phyloP scores from a whole-genome alignment of 1,139 yeast species.

The Pichia sp. region DNA sequence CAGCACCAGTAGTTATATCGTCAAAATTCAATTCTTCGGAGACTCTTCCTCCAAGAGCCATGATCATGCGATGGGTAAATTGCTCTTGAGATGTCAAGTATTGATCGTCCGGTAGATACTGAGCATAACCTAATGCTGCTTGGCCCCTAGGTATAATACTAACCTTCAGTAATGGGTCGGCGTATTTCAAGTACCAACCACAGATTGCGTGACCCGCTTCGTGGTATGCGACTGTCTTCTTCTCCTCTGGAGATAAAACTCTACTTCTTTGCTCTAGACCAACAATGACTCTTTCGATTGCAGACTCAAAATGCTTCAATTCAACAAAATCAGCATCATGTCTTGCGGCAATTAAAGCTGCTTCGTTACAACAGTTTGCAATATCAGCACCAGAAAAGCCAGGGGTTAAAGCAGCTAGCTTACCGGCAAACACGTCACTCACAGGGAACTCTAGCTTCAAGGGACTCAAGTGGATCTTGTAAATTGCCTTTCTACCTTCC shows the following conservation, averaged over 20 bases:
- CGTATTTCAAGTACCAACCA: conserved; percentile 88
- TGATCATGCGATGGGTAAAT: conserved; percentile 67
- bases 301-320: conserved; percentile 65
- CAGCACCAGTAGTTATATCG: conserved; percentile 78
- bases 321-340: conserved; percentile 53
- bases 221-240: conserved; percentile 73
- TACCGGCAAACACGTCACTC: conserved; percentile 60
- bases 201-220: conserved; percentile 97
- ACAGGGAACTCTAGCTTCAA: conserved; percentile 47
- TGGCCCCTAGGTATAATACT: conserved; percentile 91
- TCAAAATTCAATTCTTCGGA: conserved; percentile 72
- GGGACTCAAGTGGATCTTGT: conserved; percentile 62
- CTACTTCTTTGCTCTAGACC: conserved; percentile 73
- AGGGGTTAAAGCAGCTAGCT: conserved; percentile 74
- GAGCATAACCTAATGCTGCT: conserved; percentile 82
- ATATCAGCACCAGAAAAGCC: conserved; percentile 87
- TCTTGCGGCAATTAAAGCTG: conserved; percentile 78
- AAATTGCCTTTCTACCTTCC: conserved; percentile 73
- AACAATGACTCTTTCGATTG: conserved; percentile 78
- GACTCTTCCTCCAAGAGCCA: conserved; percentile 79
- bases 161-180: conserved; percentile 93
- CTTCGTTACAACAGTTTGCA: conserved; percentile 80
- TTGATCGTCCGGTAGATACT: conserved; percentile 74
- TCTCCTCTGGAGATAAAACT: conserved; percentile 65
- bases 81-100: conserved; percentile 64